Percentiles rank a stretch among this genome's conserved stretches.
These are phyloP conservation scores for Coemansia sp. DNA, from an alignment of 192 early-diverging fungal genomes.

Conservation along the genomic window DNA sequence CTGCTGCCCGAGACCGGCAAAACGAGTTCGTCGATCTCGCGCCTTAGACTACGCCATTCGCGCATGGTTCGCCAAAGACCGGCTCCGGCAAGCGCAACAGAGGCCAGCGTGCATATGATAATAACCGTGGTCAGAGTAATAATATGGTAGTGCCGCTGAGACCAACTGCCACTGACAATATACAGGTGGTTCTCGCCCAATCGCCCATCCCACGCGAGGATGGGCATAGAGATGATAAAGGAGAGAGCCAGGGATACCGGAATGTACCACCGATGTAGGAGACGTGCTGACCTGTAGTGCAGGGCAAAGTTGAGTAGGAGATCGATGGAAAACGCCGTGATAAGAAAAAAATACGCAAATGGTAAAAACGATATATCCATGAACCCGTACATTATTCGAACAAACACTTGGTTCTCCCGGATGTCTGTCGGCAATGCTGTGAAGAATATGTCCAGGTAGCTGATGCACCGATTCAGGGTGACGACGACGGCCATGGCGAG, in stretches of 20 bases:
- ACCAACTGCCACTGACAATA: conserved; percentile 46
- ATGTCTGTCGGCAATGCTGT: conserved; percentile 24
- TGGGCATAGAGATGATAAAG: conserved; percentile 38
- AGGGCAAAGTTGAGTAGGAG: conserved; percentile 53
- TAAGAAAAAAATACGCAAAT: conserved; percentile 52
- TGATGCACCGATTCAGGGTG: conserved; percentile 47
- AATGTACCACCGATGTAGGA: conserved; percentile 44
- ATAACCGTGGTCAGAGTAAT: conserved; percentile 49
- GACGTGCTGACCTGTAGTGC: conserved; percentile 43
- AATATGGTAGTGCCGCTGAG: conserved; percentile 52
- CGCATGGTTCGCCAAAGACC: conserved; percentile 53
- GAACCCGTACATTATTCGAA: conserved; percentile 53
- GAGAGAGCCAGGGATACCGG: conserved; percentile 33
- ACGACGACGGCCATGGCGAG: conserved; percentile 50
- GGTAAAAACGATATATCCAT: conserved; percentile 53
- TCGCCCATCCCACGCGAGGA: conserved; percentile 44
- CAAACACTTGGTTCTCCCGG: conserved; percentile 36
- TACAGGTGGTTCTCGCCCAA: conserved; percentile 48
- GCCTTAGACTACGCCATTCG: conserved; percentile 48
- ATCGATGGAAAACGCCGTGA: conserved; percentile 53
- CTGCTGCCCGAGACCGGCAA: conserved; percentile 44
- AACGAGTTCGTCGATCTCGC: conserved; percentile 47
- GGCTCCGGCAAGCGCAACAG: conserved; percentile 48
- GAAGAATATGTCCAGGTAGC: conserved; percentile 53
- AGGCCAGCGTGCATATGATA: conserved; percentile 48